Evolutionary conservation across 1,139 yeast genomes (phyloP).

Genomic region (Hyphopichia khmerensis): DNA sequence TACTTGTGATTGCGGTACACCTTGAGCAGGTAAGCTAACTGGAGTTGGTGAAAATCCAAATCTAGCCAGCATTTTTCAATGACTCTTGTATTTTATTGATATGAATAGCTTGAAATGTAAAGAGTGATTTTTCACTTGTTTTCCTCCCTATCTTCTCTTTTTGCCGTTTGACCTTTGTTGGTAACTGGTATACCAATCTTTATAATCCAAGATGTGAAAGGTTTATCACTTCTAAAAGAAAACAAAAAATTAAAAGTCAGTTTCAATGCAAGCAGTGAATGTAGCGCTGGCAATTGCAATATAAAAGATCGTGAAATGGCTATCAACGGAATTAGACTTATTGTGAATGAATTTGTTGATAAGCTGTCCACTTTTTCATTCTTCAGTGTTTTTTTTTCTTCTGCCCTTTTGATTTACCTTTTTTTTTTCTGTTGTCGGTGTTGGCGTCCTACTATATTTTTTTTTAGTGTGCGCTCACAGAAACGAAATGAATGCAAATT

Average conservation of each 20-base stretch:
- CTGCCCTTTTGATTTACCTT: not conserved
- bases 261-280: too few relatives aligned
- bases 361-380: not conserved
- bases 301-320: not conserved
- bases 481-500: not conserved
- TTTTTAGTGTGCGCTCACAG: not conserved
- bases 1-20: not conserved
- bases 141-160: too few relatives aligned
- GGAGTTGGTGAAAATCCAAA: constrained; percentile 3
- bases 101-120: too few relatives aligned
- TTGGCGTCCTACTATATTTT: not conserved
- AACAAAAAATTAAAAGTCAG: too few relatives aligned
- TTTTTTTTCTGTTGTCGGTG: not conserved
- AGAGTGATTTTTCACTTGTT: too few relatives aligned
- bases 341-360: not conserved
- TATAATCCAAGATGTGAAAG: too few relatives aligned
- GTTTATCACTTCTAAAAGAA: too few relatives aligned
- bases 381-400: not conserved
- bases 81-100: too few relatives aligned
- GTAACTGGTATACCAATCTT: too few relatives aligned
- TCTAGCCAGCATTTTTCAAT: constrained; percentile 1
- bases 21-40: not conserved
- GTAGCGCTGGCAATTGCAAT: too few relatives aligned
- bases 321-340: not conserved
- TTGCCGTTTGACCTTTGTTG: too few relatives aligned